Base-by-base conservation (phyloP, 1,284 basidiomycete genomes). In the Agaricales sp. region DNA sequence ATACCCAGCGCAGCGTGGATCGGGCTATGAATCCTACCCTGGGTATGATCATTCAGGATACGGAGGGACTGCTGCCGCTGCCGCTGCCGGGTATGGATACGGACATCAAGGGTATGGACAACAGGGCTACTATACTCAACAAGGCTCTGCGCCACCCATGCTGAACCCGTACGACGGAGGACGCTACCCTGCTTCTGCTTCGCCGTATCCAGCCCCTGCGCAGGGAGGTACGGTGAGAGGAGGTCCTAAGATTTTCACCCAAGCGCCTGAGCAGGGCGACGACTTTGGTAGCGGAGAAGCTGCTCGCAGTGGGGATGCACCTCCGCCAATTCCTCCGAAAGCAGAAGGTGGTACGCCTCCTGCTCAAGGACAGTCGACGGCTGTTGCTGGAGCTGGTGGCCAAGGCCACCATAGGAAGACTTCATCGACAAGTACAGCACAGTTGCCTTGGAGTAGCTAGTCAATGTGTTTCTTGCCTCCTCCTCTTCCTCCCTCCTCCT, bases 1-100 rank as follows among this genome's bases (percentile, higher is more conserved):
- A 6, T 41, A 41, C 18, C 26, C 26, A 30, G 6, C 26, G 14
- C 14, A 30, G 6, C 26, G 14, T 30, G 26, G 26, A 30, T 6
- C 26, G 6, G 26, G 6, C 26, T 14, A 30, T 6, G n/a, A 35
- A 35, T 8, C 30, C 11, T 35, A 35, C n/a, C 30, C 30, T 11
- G n/a, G 19, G 16, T 41, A 41, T 41, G 39, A 20, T 41, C 18
- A 41, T 20, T n/a, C 39, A n/a, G 39, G 39, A 41, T 41, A n/a
- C 8, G 39, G n/a, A n/a, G n/a, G n/a, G n/a, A n/a, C n/a, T n/a
- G n/a, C n/a, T n/a, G n/a, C n/a, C n/a, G n/a, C n/a, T n/a, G n/a
- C 6, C 8, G 39, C 39, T 16, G n/a, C 8, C 16, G 39, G 19
- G 8, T 41, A 8, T 6, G 39, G 39, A 41, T 11, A 35, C n/a